Conservation (phyloP, 2,329 filamentous ascomycete species). For the Thermothelomyces thermophilus region DNA sequence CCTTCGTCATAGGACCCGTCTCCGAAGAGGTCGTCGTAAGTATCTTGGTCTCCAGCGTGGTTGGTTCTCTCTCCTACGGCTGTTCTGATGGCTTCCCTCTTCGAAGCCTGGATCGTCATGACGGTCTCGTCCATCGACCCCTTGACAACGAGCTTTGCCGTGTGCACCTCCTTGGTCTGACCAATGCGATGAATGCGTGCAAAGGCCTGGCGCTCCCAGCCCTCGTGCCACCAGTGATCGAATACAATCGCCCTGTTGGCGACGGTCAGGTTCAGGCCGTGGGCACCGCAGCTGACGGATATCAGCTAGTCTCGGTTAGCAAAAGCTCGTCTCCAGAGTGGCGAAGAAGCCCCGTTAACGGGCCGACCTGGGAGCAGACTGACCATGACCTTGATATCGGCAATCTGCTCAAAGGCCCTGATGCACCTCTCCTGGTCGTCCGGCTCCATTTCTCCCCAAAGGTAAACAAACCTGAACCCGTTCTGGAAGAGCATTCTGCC, state of each 20-base stretch:
- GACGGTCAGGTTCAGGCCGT: conserved; percentile 15
- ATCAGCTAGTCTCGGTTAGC: conserved; percentile 5
- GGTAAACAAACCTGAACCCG: conserved; percentile 13
- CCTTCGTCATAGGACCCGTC: too few species aligned
- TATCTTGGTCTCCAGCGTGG: not conserved
- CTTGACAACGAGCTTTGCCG: conserved; percentile 6
- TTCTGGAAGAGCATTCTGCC: conserved; percentile 15
- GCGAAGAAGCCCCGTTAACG: not conserved
- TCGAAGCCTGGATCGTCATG: conserved; percentile 5
- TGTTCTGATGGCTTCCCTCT: not conserved
- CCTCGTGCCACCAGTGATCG: conserved; percentile 18
- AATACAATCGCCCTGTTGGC: conserved; percentile 17
- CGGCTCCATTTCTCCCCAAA: conserved; percentile 10
- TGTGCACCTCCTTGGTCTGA: conserved; percentile 12
- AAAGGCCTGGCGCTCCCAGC: conserved; percentile 15
- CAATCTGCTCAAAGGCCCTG: not conserved
- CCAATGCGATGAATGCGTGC: conserved; percentile 17
- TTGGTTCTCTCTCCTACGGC: not conserved
- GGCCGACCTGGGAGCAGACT: not conserved
- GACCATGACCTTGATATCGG: conserved; percentile 16
- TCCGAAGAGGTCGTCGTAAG: too few species aligned
- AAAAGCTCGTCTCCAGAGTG: not conserved
- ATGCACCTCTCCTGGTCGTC: conserved; percentile 3
- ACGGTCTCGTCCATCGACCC: conserved; percentile 12
- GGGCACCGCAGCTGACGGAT: conserved; percentile 11